Percentiles rank a stretch among this genome's conserved stretches.
phyloP scores from a whole-genome alignment of 768 basidiomycete genomes.

The Dictyophora rubrovolvata region DNA sequence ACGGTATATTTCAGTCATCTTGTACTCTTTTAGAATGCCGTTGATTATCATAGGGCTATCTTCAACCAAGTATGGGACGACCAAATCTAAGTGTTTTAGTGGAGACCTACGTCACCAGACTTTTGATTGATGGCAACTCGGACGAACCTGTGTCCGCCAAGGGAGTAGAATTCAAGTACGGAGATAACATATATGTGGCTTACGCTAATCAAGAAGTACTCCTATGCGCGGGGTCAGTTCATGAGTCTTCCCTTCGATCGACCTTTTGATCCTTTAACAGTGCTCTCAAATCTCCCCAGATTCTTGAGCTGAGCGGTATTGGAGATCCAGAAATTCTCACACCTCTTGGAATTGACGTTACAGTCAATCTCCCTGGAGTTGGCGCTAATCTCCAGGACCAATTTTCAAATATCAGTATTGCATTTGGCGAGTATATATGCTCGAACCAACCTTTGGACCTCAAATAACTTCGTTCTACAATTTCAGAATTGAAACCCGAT shows the following conservation, averaged over 20 bases:
- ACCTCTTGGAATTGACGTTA: slow-evolving; percentile 33
- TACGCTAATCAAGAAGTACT: slow-evolving; percentile 41
- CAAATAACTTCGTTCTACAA: no score
- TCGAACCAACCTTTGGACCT: no score
- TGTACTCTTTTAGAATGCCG: neutral
- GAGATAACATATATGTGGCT: slow-evolving; percentile 22
- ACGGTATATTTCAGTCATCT: slow-evolving; percentile 21
- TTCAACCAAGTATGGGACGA: slow-evolving; percentile 12
- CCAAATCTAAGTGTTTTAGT: slow-evolving; percentile 19
- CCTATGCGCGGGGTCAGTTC: slow-evolving; percentile 24
- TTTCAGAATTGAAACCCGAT: no score
- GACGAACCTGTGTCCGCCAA: slow-evolving; percentile 26
- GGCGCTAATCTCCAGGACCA: slow-evolving; percentile 56
- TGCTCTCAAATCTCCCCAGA: slow-evolving; percentile 36
- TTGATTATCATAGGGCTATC: neutral
- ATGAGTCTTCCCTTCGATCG: neutral
- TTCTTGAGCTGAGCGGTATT: slow-evolving; percentile 60
- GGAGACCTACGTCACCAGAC: slow-evolving; percentile 21
- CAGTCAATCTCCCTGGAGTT: slow-evolving; percentile 64
- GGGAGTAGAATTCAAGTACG: slow-evolving; percentile 36
- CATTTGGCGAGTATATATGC: neutral
- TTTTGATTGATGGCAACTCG: slow-evolving; percentile 5
- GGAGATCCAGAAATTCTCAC: slow-evolving; percentile 42
- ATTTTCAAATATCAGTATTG: neutral
- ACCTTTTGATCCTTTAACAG: slow-evolving; percentile 11